These are phyloP conservation scores for Buxus sempervirens DNA, from an alignment of 164 flowering plant species.

Conservation along the genomic window DNA sequence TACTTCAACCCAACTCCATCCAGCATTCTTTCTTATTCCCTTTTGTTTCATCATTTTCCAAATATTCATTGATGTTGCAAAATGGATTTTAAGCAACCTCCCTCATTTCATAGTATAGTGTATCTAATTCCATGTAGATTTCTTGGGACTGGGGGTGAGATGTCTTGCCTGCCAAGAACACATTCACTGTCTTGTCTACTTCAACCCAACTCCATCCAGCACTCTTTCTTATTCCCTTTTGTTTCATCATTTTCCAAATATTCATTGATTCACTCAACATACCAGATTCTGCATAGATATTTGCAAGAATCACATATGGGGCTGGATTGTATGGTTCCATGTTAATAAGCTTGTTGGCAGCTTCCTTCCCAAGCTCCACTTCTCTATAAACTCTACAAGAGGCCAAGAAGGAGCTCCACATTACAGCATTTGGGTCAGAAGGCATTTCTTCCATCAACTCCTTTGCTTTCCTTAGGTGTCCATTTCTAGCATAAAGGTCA, in stretches of 20 bases:
- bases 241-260: constrained; percentile 31
- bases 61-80: no score
- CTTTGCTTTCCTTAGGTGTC: constrained; percentile 42
- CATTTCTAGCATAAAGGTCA: constrained; percentile 46
- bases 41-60: constrained; percentile 32
- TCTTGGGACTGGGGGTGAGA: constrained; percentile 22
- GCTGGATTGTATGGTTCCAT: constrained; percentile 31
- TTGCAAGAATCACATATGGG: constrained; percentile 36
- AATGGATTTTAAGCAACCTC: constrained; percentile 14
- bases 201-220: constrained; percentile 51
- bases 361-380: constrained; percentile 38
- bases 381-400: constrained; percentile 41
- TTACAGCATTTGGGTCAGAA: constrained; percentile 34
- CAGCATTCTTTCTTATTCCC: constrained; percentile 30
- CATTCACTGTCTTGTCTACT: constrained; percentile 25
- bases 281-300: constrained; percentile 41
- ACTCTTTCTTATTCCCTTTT: constrained; percentile 26
- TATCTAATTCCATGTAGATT: constrained; percentile 26
- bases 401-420: constrained; percentile 47
- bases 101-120: constrained; percentile 24
- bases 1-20: constrained; percentile 49
- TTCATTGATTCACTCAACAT: constrained; percentile 35
- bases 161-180: constrained; percentile 24
- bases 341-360: constrained; percentile 30
- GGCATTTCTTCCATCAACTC: constrained; percentile 48